Evolutionary conservation across 192 early-diverging fungal species (phyloP).

Genomic region (Mortierella alpina): DNA sequence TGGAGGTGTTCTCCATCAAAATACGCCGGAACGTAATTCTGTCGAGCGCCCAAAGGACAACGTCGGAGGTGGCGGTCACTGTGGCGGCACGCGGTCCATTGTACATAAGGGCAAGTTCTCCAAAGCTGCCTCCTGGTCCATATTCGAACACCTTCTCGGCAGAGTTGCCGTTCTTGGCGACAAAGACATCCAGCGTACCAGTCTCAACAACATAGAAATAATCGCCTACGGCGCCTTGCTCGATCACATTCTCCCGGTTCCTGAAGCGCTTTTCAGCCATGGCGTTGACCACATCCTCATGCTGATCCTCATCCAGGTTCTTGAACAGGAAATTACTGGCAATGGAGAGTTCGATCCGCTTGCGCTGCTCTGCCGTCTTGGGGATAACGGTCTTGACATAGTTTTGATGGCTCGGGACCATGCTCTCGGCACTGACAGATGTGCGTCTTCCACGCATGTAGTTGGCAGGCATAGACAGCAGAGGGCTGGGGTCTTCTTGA

Average conservation of each 20-base stretch:
- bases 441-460: conserved; percentile 93
- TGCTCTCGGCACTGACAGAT: conserved; percentile 95
- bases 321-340: conserved; percentile 94
- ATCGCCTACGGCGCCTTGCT: conserved; percentile 97
- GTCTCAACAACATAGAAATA: conserved; percentile 98
- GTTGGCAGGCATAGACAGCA: conserved; percentile 68
- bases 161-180: conserved; percentile 72
- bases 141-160: conserved; percentile 84
- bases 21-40: conserved; percentile 97
- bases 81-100: conserved; percentile 99
- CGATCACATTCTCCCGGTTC: conserved; percentile 82
- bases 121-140: conserved; percentile 91
- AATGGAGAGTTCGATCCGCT: conserved; percentile 84
- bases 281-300: conserved; percentile 93
- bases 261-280: conserved; percentile 91
- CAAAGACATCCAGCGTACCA: conserved; percentile 92
- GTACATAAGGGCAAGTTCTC: conserved; percentile 99
- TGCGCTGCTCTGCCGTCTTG: conserved; percentile 87
- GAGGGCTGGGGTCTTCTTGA: conserved; percentile 74
- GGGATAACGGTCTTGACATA: conserved; percentile 89
- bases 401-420: conserved; percentile 88
- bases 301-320: conserved; percentile 95
- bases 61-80: conserved; percentile 83
- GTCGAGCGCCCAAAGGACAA: conserved; percentile 97
- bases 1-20: conserved; percentile 97